These are phyloP conservation scores for Alternaria postmessia DNA, from an alignment of 2,329 filamentous ascomycete species.

Conservation along the genomic window DNA sequence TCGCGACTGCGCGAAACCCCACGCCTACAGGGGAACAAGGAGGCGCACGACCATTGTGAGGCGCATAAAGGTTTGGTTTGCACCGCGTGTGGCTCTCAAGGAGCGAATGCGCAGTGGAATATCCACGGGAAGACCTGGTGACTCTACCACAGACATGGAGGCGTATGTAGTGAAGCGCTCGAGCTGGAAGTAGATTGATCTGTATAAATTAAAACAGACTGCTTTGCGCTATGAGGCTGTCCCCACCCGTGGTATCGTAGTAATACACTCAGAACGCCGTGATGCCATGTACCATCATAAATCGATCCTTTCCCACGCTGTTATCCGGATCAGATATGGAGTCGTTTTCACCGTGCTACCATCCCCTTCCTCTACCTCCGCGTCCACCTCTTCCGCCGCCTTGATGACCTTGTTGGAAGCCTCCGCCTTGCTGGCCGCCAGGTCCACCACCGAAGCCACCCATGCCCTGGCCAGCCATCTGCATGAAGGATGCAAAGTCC, in stretches of 20 bases:
- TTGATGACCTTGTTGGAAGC: constrained; percentile 41
- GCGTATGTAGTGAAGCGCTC: background rate
- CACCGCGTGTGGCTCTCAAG: background rate
- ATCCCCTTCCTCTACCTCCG: constrained; percentile 36
- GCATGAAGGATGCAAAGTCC: constrained; percentile 47
- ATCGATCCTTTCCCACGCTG: background rate
- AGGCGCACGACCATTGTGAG: background rate
- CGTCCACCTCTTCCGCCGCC: constrained; percentile 39
- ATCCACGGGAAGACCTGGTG: background rate
- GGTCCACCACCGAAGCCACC: constrained; percentile 35
- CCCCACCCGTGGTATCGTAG: constrained; percentile 31
- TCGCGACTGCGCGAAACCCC: background rate
- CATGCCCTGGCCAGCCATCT: constrained; percentile 46
- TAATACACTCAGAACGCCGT: constrained; percentile 30
- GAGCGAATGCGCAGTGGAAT: background rate
- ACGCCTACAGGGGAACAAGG: background rate
- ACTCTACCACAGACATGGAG: background rate
- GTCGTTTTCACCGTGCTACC: constrained; percentile 15
- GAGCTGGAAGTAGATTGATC: constrained; percentile 6
- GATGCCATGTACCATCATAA: constrained; percentile 10
- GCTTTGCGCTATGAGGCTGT: constrained; percentile 20
- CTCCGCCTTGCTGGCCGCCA: constrained; percentile 36
- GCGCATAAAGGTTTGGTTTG: background rate
- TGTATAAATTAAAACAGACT: constrained; percentile 14
- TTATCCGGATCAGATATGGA: background rate